Base-by-base conservation (phyloP, 257 asterid species). In the Scutellaria baicalensis region DNA sequence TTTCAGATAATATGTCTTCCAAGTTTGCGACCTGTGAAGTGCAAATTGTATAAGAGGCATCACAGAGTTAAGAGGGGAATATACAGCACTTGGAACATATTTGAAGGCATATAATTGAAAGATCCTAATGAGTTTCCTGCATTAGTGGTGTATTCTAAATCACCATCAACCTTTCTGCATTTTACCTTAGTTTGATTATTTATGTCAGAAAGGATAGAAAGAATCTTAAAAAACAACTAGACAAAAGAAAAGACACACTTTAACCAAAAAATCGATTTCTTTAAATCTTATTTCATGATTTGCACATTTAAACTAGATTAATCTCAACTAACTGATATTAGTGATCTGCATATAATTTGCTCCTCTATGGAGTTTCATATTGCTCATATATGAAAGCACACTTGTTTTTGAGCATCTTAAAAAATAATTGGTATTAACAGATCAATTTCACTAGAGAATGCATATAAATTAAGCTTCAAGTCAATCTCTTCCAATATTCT, bases 1-100 rank as follows among this genome's bases (percentile, higher is more conserved):
- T 84, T 80, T 94, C 99, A 9, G 96, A 76, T 71, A 94, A 16
- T 74, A 94, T 91, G 68, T 94, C 97, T 64, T 85, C 87, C 93
- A 94, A 83, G 76, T 86, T 78, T 33, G 90, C 97, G 71, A 84
- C 99, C 99, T 93, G 80, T 66, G 81, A 83, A 61, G 47, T 38
- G 52, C 40, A 57, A 54, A 39, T 10, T 47, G 31, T 33, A 47
- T 20, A 59, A 40, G 50, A 33, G 61, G 64, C 40, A 43, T 59
- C 18, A 64, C 27, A 23, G 11, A 64, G 43, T 16, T 67, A 33
- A 71, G 50, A 59, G 33, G 44, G 6, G 66, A 54, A 18, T 35
- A 47, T 39, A 44, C 68, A 73, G 38, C 63, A 58, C 70, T 56
- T 23, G 71, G 58, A 52, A 36, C 11, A 45, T 49, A 56, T 49